Evolutionary conservation across 805 yeast species (phyloP).

Genomic region (Lachancea sp.): DNA sequence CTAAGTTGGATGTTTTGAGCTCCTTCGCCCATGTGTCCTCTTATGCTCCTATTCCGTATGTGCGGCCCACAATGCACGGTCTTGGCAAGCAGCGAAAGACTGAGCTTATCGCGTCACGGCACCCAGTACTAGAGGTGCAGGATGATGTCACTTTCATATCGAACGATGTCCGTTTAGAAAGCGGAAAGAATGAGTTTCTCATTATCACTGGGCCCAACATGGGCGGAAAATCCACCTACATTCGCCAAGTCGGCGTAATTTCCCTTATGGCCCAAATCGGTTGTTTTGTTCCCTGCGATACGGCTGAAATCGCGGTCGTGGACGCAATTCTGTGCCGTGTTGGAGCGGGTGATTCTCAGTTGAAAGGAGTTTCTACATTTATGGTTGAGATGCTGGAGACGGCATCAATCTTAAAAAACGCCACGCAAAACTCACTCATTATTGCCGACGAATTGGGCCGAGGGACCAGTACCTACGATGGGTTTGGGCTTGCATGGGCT

Average conservation of each 20-base stretch:
- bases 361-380: slow-evolving; percentile 94
- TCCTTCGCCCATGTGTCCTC: slow-evolving; percentile 81
- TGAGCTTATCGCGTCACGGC: slow-evolving; percentile 70
- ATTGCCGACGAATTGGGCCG: slow-evolving; percentile 95
- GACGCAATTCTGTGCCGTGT: slow-evolving; percentile 93
- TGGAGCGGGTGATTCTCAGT: slow-evolving; percentile 98
- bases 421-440: slow-evolving; percentile 76
- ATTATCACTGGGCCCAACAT: slow-evolving; percentile 94
- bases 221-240: slow-evolving; percentile 96
- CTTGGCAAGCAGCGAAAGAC: slow-evolving; percentile 44
- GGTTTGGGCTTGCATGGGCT: slow-evolving; percentile 97
- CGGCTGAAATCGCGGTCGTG: slow-evolving; percentile 74
- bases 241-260: slow-evolving; percentile 82
- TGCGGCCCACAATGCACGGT: slow-evolving; percentile 63
- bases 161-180: slow-evolving; percentile 70
- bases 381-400: slow-evolving; percentile 99
- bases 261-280: slow-evolving; percentile 87
- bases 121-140: slow-evolving; percentile 90
- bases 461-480: slow-evolving; percentile 77
- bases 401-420: slow-evolving; percentile 81
- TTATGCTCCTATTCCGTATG: slow-evolving; percentile 76
- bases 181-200: slow-evolving; percentile 56
- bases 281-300: slow-evolving; percentile 74
- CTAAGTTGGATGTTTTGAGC: slow-evolving; percentile 75
- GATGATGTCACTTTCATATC: slow-evolving; percentile 88